A percentile compares a stretch with the other conserved stretches of the same genome.
Evolutionary conservation across 169 alveolate genomes (phyloP).

Genomic region (Eimeria sp.): DNA sequence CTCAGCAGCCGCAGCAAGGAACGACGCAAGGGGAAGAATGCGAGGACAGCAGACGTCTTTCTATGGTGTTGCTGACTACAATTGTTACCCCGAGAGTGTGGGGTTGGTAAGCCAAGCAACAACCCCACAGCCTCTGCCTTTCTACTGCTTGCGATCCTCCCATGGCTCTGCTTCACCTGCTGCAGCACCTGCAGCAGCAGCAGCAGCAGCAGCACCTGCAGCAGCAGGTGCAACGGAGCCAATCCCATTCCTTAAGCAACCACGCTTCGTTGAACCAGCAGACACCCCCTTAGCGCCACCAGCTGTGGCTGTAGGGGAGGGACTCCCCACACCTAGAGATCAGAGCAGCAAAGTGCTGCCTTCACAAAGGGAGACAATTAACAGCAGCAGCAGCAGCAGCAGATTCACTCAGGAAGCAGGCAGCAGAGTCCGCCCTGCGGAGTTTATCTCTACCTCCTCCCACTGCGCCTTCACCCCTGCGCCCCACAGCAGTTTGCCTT

Average conservation of each 20-base stretch:
- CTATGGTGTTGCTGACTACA: not conserved
- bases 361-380: too few relatives aligned
- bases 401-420: too few relatives aligned
- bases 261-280: not conserved
- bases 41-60: not conserved
- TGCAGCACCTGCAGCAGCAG: not conserved
- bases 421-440: not conserved
- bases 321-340: too few relatives aligned
- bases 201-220: not conserved
- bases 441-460: not conserved
- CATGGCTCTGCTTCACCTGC: not conserved
- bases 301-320: not conserved
- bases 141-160: not conserved
- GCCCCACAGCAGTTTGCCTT: not conserved
- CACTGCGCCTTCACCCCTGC: not conserved
- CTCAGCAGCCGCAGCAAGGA: not conserved
- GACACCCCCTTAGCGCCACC: not conserved
- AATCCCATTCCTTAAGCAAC: not conserved
- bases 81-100: not conserved
- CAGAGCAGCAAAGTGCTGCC: too few relatives aligned
- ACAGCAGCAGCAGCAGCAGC: too few relatives aligned
- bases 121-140: not conserved
- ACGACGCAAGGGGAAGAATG: not conserved
- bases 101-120: not conserved
- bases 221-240: not conserved